Evolutionary conservation across 768 basidiomycete genomes (phyloP), one percentile per base, ranked within the genome.

Genomic region (Mycena amicta): DNA sequence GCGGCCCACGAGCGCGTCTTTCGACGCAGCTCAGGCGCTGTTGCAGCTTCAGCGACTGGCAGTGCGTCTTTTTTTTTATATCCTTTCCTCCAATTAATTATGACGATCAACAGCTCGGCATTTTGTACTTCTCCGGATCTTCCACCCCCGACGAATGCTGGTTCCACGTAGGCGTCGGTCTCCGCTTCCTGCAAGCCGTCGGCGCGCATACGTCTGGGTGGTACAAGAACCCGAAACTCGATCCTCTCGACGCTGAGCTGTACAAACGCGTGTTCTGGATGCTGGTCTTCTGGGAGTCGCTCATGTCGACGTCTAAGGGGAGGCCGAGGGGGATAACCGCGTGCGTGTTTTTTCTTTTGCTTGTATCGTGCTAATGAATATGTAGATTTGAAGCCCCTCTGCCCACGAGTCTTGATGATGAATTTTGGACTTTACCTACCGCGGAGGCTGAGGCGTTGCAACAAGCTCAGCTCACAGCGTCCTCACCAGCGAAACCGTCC

Each of bases 11-110:
- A 79, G 83, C 55, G 81, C 80, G 68, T 77, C 77, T 0, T 72
- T 89, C 29, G 74, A 87, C 20, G 75, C 81, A 0, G 77, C 79
- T 6, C 81, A 87, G 2, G 74, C 78, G 6, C 63, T 93, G 51
- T 84, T 84, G 68, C 89, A 90, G 63, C 72, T 94, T 26, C 90
- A 93, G 69, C 79, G 79, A 16, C 84, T 28, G 11, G 30, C 29
- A 3, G 50, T 45, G 2, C 18, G 29, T 3, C 6, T 11, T 22
- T 12, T 16, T n/a, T 12, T 27, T 13, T n/a, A n/a, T n/a, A n/a
- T n/a, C n/a, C 16, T 8, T 18, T 8, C 33, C 18, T 37, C 33
- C 33, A 37, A 37, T 37, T 8, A 8, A 37, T 18, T 8, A 37
- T 37, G 8, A 18, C 33, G 33, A 8, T 45, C 22, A 5, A 23